Conservation (phyloP, 352 stramenopile genomes). For the Pythium chondricola region DNA sequence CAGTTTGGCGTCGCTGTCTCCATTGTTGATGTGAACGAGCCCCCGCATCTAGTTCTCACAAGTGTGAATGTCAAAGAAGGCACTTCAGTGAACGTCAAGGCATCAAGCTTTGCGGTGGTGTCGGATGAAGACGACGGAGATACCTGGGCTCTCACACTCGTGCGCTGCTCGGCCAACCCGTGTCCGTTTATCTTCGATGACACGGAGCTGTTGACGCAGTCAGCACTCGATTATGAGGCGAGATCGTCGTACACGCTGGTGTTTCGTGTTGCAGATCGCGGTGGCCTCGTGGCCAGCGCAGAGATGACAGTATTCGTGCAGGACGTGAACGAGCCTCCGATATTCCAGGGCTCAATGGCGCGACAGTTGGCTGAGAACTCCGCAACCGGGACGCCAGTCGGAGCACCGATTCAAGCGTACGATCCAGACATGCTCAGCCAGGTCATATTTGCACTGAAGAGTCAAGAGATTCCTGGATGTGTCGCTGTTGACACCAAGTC, state of each 20-base stretch:
- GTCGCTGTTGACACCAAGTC: slow-evolving; percentile 27
- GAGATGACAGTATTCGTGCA: slow-evolving; percentile 8
- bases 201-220: slow-evolving; percentile 1
- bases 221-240: slow-evolving; percentile 12
- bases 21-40: slow-evolving; percentile 17
- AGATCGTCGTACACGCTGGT: slow-evolving; percentile 11
- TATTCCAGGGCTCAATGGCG: slow-evolving; percentile 16
- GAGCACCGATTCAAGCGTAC: slow-evolving; percentile 2
- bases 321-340: slow-evolving; percentile 23
- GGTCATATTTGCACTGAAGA: slow-evolving; percentile 24
- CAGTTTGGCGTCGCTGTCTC: slow-evolving; percentile 8
- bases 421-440: slow-evolving; percentile 2
- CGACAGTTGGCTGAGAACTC: slow-evolving; percentile 32
- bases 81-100: slow-evolving; percentile 3
- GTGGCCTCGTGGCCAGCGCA: neutral
- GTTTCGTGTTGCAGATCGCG: slow-evolving; percentile 14
- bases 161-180: slow-evolving; percentile 13
- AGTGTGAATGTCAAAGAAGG: slow-evolving; percentile 11
- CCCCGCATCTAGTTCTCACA: slow-evolving; percentile 9
- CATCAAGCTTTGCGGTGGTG: slow-evolving; percentile 9
- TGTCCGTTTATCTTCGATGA: slow-evolving; percentile 19
- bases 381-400: slow-evolving; percentile 13
- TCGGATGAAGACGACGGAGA: slow-evolving; percentile 16
- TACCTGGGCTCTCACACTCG: slow-evolving; percentile 7
- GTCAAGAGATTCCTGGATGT: slow-evolving; percentile 30